phyloP scores from a whole-genome alignment of 2,329 filamentous ascomycete genomes.

The Tricladium varicosporioides region DNA sequence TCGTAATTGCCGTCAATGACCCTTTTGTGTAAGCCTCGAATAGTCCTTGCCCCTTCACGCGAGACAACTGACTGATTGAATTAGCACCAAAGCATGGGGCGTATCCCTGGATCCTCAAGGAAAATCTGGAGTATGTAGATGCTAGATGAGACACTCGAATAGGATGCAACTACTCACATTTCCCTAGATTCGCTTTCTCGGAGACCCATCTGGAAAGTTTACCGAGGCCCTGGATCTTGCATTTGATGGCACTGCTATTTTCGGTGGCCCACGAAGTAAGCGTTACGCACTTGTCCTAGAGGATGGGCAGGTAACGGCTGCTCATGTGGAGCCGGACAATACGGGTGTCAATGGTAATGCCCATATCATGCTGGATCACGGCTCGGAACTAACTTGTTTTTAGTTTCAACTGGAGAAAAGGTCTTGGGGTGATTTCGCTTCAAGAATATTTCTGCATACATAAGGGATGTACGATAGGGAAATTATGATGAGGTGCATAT shows the following conservation, averaged over 20 bases:
- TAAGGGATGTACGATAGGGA: not conserved
- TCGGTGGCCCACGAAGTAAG: slow-evolving; percentile 81
- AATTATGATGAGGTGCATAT: too few relatives aligned
- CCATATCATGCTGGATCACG: not conserved
- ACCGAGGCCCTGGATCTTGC: slow-evolving; percentile 79
- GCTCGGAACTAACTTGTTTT: not conserved
- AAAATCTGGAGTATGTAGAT: slow-evolving; percentile 62
- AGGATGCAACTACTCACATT: too few relatives aligned
- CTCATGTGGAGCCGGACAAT: slow-evolving; percentile 87
- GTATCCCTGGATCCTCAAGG: slow-evolving; percentile 10
- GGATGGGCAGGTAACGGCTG: slow-evolving; percentile 78
- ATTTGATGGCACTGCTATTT: slow-evolving; percentile 76
- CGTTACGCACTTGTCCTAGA: slow-evolving; percentile 81
- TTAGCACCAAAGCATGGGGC: slow-evolving; percentile 15
- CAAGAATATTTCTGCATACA: too few relatives aligned
- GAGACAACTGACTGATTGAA: not conserved
- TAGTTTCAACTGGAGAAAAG: slow-evolving; percentile 27
- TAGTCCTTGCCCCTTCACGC: not conserved
- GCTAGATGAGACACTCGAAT: slow-evolving; percentile 20
- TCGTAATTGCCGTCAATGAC: slow-evolving; percentile 91
- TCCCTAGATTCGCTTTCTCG: slow-evolving; percentile 78
- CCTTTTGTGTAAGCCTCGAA: slow-evolving; percentile 75
- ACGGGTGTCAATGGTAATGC: slow-evolving; percentile 70
- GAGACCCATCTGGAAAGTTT: slow-evolving; percentile 75
- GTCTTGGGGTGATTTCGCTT: slow-evolving; percentile 20